Conservation (phyloP, 2,329 filamentous ascomycete genomes). For the Ascochyta clinopodiicola region DNA sequence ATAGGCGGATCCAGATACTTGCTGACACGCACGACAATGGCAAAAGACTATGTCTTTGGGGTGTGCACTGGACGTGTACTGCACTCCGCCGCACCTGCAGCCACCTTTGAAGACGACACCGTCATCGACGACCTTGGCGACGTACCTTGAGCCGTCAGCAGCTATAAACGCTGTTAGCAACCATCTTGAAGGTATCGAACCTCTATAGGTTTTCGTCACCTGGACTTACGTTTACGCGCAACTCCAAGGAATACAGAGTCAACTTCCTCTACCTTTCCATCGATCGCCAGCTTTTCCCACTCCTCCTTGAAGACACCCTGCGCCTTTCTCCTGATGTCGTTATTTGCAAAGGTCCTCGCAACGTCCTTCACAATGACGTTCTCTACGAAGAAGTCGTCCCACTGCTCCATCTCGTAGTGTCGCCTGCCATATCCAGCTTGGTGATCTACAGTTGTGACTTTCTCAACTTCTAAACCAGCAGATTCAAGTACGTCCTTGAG, state of each 20-base stretch:
- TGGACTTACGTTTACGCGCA: conserved; percentile 39
- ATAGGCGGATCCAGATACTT: conserved; percentile 55
- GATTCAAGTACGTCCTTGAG: conserved; percentile 41
- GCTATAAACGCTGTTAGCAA: conserved; percentile 23
- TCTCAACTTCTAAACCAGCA: conserved; percentile 46
- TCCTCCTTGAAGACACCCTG: conserved; percentile 45
- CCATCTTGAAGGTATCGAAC: background rate
- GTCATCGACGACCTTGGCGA: conserved; percentile 13
- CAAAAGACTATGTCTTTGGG: conserved; percentile 52
- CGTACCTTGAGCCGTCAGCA: conserved; percentile 33
- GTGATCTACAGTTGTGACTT: conserved; percentile 39
- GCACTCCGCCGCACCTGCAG: conserved; percentile 54
- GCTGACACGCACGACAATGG: conserved; percentile 59
- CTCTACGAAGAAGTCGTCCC: conserved; percentile 47
- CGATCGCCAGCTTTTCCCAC: conserved; percentile 47
- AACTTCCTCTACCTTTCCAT: conserved; percentile 48
- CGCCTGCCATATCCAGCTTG: conserved; percentile 43
- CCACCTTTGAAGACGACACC: conserved; percentile 48
- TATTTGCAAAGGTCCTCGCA: conserved; percentile 35
- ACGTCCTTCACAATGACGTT: conserved; percentile 37
- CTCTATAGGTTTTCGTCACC: background rate
- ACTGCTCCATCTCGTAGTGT: conserved; percentile 37
- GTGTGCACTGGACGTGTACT: conserved; percentile 48
- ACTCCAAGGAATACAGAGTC: conserved; percentile 50
- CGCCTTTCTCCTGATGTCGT: conserved; percentile 43